Base-by-base conservation (phyloP, 1,284 basidiomycete genomes). In the Trichosporon asahii region DNA sequence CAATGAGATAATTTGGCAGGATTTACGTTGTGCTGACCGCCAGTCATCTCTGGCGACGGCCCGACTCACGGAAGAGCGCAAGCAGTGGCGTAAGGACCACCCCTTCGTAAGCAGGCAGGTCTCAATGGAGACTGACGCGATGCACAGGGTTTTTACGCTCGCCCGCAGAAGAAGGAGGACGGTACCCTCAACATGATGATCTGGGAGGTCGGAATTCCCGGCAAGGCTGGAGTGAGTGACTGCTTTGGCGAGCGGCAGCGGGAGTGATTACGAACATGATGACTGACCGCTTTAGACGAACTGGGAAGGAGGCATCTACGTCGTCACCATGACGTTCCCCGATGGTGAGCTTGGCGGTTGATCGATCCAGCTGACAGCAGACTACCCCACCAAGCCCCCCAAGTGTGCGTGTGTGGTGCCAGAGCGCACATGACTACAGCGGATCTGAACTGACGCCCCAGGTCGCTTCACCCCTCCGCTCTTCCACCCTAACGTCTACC, bases 11-110 rank as follows among this genome's bases (percentile, higher is more conserved):
- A 18, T n/a, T 8, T 2, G 14, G 1, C 3, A 15, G 1, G 18
- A 3, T 35, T 2, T 15, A 2, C 29, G 0, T 11, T 25, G 37
- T 27, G 63, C 63, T 64, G 23, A 64, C 63, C 12, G 21, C 1
- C 63, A 68, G 68, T 70, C 80, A 75, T 78, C 78, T 15, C 71
- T 82, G 12, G 80, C 81, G 23, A 77, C 77, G 25, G 80, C 81
- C 25, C 76, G 81, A 64, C 68, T 82, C 12, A 76, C 95, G 40
- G 97, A 99, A 84, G 97, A 99, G 85, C 90, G 97, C 78, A 99
- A 99, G 85, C 94, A 97, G 79, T 99, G 97, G 97, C 86, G 97
- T 74, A 98, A 96, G 83, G 97, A 99, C 78, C 97, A 99, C 84
- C 97, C 97, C 64, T 98, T 97, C 79, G 96, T 98, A 84, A 84